Evolutionary conservation across 2,329 filamentous ascomycete genomes (phyloP), one percentile per base, ranked within the genome.

Genomic region (Alternaria sp.): DNA sequence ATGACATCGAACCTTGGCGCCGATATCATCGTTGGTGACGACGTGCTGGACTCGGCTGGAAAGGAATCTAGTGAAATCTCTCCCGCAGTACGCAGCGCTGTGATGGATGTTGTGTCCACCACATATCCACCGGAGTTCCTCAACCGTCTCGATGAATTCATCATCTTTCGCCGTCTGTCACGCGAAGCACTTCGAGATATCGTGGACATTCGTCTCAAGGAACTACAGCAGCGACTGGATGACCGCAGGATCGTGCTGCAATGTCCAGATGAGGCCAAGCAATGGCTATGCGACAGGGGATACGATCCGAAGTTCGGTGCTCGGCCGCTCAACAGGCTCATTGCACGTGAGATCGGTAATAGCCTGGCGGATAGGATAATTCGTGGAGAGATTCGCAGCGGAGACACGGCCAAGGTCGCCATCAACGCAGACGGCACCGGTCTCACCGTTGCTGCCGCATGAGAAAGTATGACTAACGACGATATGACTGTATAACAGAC

Each of bases 91-190:
- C 93, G 93, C 73, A 85, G 87, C 61, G 90, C 92, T 1, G 94
- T 98, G 57, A 93, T 98, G 89, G 92, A 97, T 73, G 89, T 96
- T 15, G 94, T 98, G 1, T 85, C 90, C 17, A 80, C 85, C 9
- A 81, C 85, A 1, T 90, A 97, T 77, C 89, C 95, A 6, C 96
- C 96, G 4, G 96, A 98, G 78, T 99, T 98, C 85, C 87, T 98
- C 67, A 98, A 99, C 82, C 89, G 96, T 19, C 93, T 98, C 66
- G 95, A 98, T 80, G 95, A 96, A 65, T 97, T 98, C 83, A 97
- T 98, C 78, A 84, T 98, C 75, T 98, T 98, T 85, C 95, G 94
- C 81, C 88, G 95, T 9, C 87, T 98, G 3, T 92, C 93, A 1
- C 86, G 86, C 28, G 84, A 86, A 17, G 94, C 95, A 15, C 86